phyloP scores from a whole-genome alignment of 1,139 yeast genomes.

The Lodderomyces metapsilosis region DNA sequence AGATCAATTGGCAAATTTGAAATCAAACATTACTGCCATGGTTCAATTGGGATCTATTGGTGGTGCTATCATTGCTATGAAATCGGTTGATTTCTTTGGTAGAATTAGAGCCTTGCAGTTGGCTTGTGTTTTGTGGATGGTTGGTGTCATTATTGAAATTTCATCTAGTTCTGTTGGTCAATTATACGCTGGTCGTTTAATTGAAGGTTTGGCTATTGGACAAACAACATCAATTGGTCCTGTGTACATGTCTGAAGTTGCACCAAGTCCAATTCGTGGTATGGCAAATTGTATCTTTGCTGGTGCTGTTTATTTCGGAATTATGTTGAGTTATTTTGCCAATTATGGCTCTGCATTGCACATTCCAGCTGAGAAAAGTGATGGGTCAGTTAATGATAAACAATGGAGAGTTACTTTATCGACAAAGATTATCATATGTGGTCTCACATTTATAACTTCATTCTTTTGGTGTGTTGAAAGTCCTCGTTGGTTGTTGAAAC shows the following conservation, averaged over 20 bases:
- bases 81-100: constrained; percentile 52
- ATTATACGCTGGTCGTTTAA: constrained; percentile 52
- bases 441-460: constrained; percentile 34
- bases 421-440: constrained; percentile 42
- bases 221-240: constrained; percentile 61
- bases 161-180: constrained; percentile 46
- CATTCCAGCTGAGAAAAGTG: constrained; percentile 16
- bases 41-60: constrained; percentile 61
- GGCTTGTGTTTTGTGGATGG: constrained; percentile 44
- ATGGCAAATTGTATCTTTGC: constrained; percentile 49
- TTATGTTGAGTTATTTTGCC: constrained; percentile 51
- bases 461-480: constrained; percentile 39
- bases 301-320: constrained; percentile 56
- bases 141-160: constrained; percentile 49
- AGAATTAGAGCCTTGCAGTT: constrained; percentile 51
- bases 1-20: constrained; percentile 41
- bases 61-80: constrained; percentile 50
- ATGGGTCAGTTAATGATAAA: constrained; percentile 16
- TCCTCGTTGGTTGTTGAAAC: constrained; percentile 47
- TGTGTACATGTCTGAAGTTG: constrained; percentile 45
- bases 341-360: constrained; percentile 42
- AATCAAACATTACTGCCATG: constrained; percentile 59
- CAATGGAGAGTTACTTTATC: constrained; percentile 42
- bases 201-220: constrained; percentile 57
- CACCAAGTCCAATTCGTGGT: constrained; percentile 55